phyloP scores from a whole-genome alignment of 495 filamentous ascomycete species.

The Aspergillus homomorphus region DNA sequence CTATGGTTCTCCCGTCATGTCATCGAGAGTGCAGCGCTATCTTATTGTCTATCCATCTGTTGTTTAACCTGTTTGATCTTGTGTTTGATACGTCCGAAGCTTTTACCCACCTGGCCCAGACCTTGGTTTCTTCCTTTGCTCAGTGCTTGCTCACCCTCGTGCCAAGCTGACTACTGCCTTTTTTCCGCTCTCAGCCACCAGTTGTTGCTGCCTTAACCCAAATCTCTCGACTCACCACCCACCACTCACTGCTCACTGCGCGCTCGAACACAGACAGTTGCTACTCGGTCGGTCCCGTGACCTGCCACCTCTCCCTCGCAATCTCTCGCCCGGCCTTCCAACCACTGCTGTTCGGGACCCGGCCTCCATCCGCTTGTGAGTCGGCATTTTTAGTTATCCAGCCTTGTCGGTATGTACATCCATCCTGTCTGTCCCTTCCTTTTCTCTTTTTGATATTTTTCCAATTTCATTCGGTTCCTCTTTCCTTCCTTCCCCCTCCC shows the following conservation, averaged over 20 bases:
- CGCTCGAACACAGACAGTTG: no score
- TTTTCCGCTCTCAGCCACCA: conserved; percentile 22
- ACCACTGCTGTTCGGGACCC: conserved; percentile 39
- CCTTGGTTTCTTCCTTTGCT: conserved; percentile 8
- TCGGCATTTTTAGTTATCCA: conserved; percentile 47
- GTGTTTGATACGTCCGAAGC: no score
- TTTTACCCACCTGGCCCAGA: not conserved
- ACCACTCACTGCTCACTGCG: not conserved
- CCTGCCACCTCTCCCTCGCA: conserved; percentile 19
- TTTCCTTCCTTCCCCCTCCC: conserved; percentile 2
- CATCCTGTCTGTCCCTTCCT: conserved; percentile 16
- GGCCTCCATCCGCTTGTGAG: conserved; percentile 43
- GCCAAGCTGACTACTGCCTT: not conserved
- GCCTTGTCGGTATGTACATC: conserved; percentile 49
- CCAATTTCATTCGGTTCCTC: not conserved
- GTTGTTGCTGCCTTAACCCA: not conserved
- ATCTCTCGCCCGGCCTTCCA: conserved; percentile 31
- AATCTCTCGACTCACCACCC: not conserved
- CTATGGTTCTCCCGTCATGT: conserved; percentile 21
- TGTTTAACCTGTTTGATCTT: conserved; percentile 2
- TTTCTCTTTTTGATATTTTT: conserved; percentile 10
- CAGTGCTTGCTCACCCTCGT: no score
- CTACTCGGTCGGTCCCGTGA: conserved; percentile 41
- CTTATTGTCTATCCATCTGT: conserved; percentile 15
- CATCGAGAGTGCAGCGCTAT: conserved; percentile 6